Evolutionary conservation across 164 flowering plant genomes (phyloP).

Genomic region (Kingdonia uniflora): DNA sequence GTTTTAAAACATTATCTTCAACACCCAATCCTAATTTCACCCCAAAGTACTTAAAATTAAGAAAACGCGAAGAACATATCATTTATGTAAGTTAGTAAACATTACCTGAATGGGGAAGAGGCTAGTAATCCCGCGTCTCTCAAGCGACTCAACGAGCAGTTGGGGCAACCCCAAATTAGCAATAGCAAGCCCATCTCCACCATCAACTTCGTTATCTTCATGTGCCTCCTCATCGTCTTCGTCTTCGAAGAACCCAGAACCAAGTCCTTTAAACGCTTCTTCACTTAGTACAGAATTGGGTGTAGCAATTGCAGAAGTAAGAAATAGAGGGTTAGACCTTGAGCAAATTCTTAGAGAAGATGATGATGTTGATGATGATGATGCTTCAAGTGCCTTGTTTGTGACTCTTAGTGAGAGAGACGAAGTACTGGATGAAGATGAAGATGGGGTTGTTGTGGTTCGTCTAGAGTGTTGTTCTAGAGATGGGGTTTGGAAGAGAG

Average conservation of each 20-base stretch:
- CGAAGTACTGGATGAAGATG: too few species aligned
- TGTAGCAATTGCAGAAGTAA: constrained; percentile 44
- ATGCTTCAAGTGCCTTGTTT: not conserved
- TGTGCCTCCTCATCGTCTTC: constrained; percentile 22
- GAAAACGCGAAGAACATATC: too few species aligned
- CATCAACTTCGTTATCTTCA: constrained; percentile 4
- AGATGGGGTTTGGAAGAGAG: constrained; percentile 25
- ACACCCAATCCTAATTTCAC: too few species aligned
- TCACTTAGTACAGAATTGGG: constrained; percentile 64
- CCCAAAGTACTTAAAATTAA: too few species aligned
- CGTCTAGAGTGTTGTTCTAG: constrained; percentile 30
- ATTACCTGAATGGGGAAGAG: constrained; percentile 72
- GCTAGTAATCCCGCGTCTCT: constrained; percentile 56
- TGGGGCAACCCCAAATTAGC: constrained; percentile 38
- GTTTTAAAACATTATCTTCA: too few species aligned
- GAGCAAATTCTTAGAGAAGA: constrained; percentile 7
- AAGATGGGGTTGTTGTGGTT: constrained; percentile 7
- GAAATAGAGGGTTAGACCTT: not conserved
- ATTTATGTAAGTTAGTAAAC: not conserved
- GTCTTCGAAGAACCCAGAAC: constrained; percentile 15
- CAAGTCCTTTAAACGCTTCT: constrained; percentile 52
- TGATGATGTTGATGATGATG: not conserved
- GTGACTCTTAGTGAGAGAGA: too few species aligned
- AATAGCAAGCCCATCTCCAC: constrained; percentile 33
- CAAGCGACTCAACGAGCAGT: constrained; percentile 39